Evolutionary conservation across 805 yeast genomes (phyloP).

Genomic region (Clavispora vitiphila): DNA sequence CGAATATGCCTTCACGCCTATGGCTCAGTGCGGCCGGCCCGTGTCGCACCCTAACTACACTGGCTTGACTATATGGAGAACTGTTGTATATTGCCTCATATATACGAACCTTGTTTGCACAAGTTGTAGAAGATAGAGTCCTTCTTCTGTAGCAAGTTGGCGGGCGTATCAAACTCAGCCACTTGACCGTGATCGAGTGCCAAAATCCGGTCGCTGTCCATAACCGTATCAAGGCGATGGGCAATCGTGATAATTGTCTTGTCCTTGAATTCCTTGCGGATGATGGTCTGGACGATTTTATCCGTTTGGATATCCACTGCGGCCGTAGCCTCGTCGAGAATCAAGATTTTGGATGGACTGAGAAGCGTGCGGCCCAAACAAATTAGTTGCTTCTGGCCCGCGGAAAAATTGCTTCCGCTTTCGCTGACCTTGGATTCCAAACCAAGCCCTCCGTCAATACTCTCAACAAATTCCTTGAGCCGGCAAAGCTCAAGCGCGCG

Average conservation of each 20-base stretch:
- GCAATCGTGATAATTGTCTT: slow-evolving; percentile 82
- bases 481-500: slow-evolving; percentile 18
- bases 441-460: slow-evolving; percentile 16
- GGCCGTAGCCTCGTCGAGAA: slow-evolving; percentile 84
- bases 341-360: slow-evolving; percentile 53
- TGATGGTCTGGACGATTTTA: slow-evolving; percentile 69
- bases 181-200: slow-evolving; percentile 73
- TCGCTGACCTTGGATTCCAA: slow-evolving; percentile 16
- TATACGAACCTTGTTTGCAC: slow-evolving; percentile 41
- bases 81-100: too few species aligned
- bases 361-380: slow-evolving; percentile 76
- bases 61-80: too few species aligned
- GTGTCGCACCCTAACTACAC: too few species aligned
- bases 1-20: background rate
- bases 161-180: slow-evolving; percentile 72
- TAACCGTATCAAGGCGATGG: slow-evolving; percentile 75
- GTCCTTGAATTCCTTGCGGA: slow-evolving; percentile 66
- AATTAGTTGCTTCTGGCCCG: slow-evolving; percentile 54
- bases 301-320: slow-evolving; percentile 87
- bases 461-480: slow-evolving; percentile 14
- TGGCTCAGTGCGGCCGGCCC: too few species aligned
- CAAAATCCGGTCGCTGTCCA: slow-evolving; percentile 74
- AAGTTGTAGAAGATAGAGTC: slow-evolving; percentile 46
- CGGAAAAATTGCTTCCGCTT: slow-evolving; percentile 34
- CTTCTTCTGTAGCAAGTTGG: slow-evolving; percentile 56